Evolutionary conservation across 2,329 filamentous ascomycete genomes (phyloP).

Genomic region (Aspergillus sp.): DNA sequence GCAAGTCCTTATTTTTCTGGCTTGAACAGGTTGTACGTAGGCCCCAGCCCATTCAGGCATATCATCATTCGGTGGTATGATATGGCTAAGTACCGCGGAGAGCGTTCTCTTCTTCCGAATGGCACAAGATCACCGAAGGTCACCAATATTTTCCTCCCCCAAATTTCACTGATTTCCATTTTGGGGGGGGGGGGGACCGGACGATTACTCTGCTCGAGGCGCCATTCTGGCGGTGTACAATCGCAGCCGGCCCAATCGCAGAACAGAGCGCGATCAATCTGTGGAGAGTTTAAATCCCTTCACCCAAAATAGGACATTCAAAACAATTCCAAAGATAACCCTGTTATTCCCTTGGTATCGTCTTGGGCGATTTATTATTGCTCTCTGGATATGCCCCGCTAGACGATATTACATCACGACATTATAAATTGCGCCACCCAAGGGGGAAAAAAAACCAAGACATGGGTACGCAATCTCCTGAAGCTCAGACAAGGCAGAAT

Average conservation of each 20-base stretch:
- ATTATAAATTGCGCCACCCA: background rate
- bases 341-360: background rate
- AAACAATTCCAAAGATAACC: background rate
- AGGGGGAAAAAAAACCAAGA: background rate
- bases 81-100: background rate
- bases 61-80: background rate
- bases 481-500: background rate
- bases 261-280: conserved; percentile 6
- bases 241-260: conserved; percentile 19
- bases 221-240: conserved; percentile 24
- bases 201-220: conserved; percentile 1
- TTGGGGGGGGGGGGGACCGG: no score
- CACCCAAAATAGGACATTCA: background rate
- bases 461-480: background rate
- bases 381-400: background rate
- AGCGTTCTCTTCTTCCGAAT: background rate
- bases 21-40: background rate
- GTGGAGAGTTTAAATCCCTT: conserved; percentile 14
- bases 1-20: background rate
- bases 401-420: background rate
- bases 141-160: background rate
- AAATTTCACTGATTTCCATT: background rate
- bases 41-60: background rate
- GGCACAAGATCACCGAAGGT: background rate
- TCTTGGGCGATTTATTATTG: background rate